These are phyloP conservation scores for Eremochloa ophiuroides DNA, from an alignment of 176 grass and related monocot genomes.

Conservation along the genomic window DNA sequence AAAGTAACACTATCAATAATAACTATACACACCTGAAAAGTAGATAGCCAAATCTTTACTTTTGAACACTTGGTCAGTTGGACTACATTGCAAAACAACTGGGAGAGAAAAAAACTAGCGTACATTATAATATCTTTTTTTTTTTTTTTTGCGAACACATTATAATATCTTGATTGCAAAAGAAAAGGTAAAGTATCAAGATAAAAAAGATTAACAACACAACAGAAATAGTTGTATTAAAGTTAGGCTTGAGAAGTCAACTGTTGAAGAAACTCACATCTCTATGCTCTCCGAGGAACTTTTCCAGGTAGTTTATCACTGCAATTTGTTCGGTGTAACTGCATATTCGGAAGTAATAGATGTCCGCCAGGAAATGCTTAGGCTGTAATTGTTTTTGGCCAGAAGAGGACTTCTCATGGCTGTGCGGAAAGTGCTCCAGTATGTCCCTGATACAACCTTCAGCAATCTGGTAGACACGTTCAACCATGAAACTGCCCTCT, in stretches of 20 bases:
- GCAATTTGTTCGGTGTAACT: conserved; percentile 99
- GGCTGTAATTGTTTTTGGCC: conserved; percentile 54
- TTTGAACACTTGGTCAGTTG: neutral
- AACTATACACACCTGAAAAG: conserved; percentile 68
- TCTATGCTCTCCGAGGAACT: conserved; percentile 72
- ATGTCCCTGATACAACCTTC: conserved; percentile 87
- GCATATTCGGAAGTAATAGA: conserved; percentile 94
- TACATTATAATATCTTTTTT: neutral
- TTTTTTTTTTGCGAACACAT: too few species aligned
- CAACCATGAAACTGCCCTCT: conserved; percentile 97
- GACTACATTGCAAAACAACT: neutral
- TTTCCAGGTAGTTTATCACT: conserved; percentile 85
- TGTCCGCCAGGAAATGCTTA: conserved; percentile 66
- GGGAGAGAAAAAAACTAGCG: conserved; percentile 5
- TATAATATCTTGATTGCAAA: neutral
- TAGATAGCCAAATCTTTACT: conserved; percentile 3
- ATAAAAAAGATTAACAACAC: neutral
- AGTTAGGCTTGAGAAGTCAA: conserved; percentile 12
- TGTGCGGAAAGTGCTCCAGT: conserved; percentile 43
- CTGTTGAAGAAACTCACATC: conserved; percentile 58
- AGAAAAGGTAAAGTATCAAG: neutral
- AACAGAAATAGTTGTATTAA: conserved; percentile 1
- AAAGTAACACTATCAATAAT: conserved; percentile 94
- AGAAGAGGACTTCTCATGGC: conserved; percentile 41
- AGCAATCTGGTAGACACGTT: conserved; percentile 82